Base-by-base conservation (phyloP, 1,284 basidiomycete genomes). In the Hymenochaete sp. region DNA sequence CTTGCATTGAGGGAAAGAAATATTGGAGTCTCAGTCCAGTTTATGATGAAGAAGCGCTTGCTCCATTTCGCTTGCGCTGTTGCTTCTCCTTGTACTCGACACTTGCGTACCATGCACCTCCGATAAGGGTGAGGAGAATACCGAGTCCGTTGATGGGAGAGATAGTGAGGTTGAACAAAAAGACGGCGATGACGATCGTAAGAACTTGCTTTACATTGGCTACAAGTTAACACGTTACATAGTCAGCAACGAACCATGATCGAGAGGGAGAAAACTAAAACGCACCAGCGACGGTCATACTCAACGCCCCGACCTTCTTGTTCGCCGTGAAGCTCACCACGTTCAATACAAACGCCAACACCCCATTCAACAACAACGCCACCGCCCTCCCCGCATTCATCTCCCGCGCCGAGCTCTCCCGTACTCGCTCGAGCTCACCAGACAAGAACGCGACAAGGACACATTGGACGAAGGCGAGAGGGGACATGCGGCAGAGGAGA, bases 151-250 rank as follows among this genome's bases (percentile, higher is more conserved):
- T 96, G 48, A 73, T 73, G 21, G 72, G 67, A 0, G 82, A 85
- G 60, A 96, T 89, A 8, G 75, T 74, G 39, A 95, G 65, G 59
- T 92, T 67, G 64, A 96, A 96, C 26, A 95, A 72, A 28, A 74
- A 55, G 8, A 96, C 87, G 0, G 91, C 89, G 42, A 84, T 77
- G 2, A 92, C 69, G 52, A 96, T 82, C 1, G 92, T 93, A 51
- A 96, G 63, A n/a, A 92, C 93, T 60, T 96, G 93, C 65, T 97
- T 97, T 47, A 92, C 78, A 58, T 93, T 92, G 42, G 81, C 88
- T 85, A 55, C 6, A 24, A 22, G n/a, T n/a, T n/a, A n/a, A 29
- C 28, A 8, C 28, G 28, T n/a, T n/a, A 8, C 9, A 9, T 9
- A 5, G 27, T 14, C 18, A 25, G 27, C 31, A 27, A 44, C 31